phyloP scores from a whole-genome alignment of 1,284 basidiomycete species.

The Polyporus tsugae region DNA sequence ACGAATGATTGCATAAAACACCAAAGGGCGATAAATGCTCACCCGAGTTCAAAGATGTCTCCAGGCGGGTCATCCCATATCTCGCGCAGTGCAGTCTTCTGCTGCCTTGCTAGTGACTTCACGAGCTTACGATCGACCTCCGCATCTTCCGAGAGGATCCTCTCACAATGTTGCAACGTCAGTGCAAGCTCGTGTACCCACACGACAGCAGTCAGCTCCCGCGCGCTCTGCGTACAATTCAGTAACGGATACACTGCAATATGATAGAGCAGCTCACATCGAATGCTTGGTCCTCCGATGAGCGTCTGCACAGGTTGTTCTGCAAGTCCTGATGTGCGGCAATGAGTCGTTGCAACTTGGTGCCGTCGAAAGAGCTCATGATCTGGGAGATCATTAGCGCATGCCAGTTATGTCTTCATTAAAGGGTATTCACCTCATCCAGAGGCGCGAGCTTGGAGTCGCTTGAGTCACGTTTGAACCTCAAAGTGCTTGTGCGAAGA shows the following conservation, averaged over 20 bases:
- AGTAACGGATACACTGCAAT: not conserved
- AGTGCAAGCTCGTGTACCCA: slow-evolving; percentile 79
- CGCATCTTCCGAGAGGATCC: slow-evolving; percentile 46
- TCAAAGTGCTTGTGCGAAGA: slow-evolving; percentile 69
- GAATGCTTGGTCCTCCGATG: slow-evolving; percentile 80
- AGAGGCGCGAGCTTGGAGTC: slow-evolving; percentile 58
- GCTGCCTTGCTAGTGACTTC: slow-evolving; percentile 56
- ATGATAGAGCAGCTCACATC: slow-evolving; percentile 56
- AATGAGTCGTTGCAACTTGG: slow-evolving; percentile 65
- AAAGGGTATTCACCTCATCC: slow-evolving; percentile 62
- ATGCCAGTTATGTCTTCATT: too few species aligned
- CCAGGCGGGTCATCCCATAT: slow-evolving; percentile 72
- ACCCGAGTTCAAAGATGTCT: slow-evolving; percentile 84
- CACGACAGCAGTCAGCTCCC: slow-evolving; percentile 74
- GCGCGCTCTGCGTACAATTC: slow-evolving; percentile 64
- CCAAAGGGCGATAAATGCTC: slow-evolving; percentile 32
- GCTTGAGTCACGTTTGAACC: slow-evolving; percentile 45
- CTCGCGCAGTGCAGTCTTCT: slow-evolving; percentile 67
- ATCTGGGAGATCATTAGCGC: slow-evolving; percentile 52
- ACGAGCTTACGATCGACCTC: slow-evolving; percentile 44
- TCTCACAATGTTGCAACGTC: slow-evolving; percentile 63
- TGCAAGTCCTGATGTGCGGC: slow-evolving; percentile 69
- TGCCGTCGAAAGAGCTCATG: slow-evolving; percentile 57
- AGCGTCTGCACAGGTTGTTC: slow-evolving; percentile 69
- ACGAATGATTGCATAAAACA: too few species aligned